phyloP scores from a whole-genome alignment of 805 yeast genomes.

The Clavispora phyllophila region DNA sequence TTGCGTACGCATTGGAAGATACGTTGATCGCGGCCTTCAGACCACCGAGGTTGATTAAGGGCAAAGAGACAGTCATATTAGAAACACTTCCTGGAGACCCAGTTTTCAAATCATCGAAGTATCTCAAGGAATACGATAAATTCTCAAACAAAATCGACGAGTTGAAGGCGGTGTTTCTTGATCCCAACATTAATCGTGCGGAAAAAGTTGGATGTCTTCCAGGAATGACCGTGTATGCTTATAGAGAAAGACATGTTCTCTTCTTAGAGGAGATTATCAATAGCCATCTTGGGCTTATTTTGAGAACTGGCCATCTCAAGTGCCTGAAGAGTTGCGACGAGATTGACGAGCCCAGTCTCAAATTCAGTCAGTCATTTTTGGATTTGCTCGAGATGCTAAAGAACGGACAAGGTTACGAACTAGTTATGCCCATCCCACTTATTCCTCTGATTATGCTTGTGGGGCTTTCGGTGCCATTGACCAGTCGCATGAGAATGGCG shows the following conservation, averaged over 20 bases:
- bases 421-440: slow-evolving; percentile 11
- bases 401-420: slow-evolving; percentile 10
- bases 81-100: slow-evolving; percentile 12
- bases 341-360: slow-evolving; percentile 8
- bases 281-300: slow-evolving; percentile 10
- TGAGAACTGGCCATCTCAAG: slow-evolving; percentile 13
- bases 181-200: background rate
- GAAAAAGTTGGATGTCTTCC: slow-evolving; percentile 7
- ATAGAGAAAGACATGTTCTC: slow-evolving; percentile 11
- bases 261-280: slow-evolving; percentile 11
- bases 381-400: slow-evolving; percentile 7
- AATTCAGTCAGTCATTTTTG: slow-evolving; percentile 8
- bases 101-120: slow-evolving; percentile 6
- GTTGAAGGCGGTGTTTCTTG: background rate
- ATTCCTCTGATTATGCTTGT: slow-evolving; percentile 15
- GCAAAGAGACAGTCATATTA: background rate
- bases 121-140: slow-evolving; percentile 8
- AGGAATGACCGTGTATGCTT: slow-evolving; percentile 6
- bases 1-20: slow-evolving; percentile 14
- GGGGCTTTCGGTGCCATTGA: slow-evolving; percentile 13
- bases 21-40: slow-evolving; percentile 12
- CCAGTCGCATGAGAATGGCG: slow-evolving; percentile 8
- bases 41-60: slow-evolving; percentile 6
- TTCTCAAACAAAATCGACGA: slow-evolving; percentile 2
- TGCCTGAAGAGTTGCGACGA: slow-evolving; percentile 3